Evolutionary conservation across 2,329 filamentous ascomycete species (phyloP).

Genomic region (Coniella lustricola): DNA sequence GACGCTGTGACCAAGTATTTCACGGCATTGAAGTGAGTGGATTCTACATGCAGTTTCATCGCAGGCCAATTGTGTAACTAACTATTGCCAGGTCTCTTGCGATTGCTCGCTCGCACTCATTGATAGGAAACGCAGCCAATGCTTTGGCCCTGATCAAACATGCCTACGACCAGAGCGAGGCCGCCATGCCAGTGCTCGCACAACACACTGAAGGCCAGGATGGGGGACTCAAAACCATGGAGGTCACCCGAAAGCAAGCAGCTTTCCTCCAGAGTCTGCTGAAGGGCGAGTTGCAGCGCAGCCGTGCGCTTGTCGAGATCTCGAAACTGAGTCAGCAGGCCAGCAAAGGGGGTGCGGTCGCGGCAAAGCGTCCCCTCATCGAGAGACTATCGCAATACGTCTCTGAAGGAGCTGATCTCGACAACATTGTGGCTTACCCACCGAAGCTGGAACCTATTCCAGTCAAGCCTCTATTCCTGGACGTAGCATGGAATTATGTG

Average conservation of each 20-base stretch:
- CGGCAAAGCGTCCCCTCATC: constrained; percentile 50
- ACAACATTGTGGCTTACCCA: constrained; percentile 79
- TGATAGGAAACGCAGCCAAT: constrained; percentile 65
- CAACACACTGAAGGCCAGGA: constrained; percentile 27
- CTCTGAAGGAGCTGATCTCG: constrained; percentile 60
- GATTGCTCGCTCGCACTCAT: constrained; percentile 75
- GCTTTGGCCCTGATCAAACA: constrained; percentile 79
- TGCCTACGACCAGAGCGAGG: constrained; percentile 55
- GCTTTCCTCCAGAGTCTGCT: constrained; percentile 56
- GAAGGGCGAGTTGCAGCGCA: constrained; percentile 66
- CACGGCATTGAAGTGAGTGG: constrained; percentile 69
- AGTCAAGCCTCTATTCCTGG: constrained; percentile 91
- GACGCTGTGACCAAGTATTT: constrained; percentile 77
- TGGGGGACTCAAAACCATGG: constrained; percentile 56
- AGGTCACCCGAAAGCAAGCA: constrained; percentile 54
- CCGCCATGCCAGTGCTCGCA: constrained; percentile 42
- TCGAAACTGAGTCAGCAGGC: constrained; percentile 51
- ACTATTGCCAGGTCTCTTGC: constrained; percentile 59
- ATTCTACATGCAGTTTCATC: background rate
- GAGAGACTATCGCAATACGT: constrained; percentile 73
- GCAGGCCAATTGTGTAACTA: constrained; percentile 4
- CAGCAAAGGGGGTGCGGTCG: constrained; percentile 33
- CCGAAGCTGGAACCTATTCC: constrained; percentile 77
- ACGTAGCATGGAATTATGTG: constrained; percentile 97
- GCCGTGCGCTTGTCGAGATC: constrained; percentile 80